These are phyloP conservation scores for Nicotiana rustica DNA, from an alignment of 305 asterid species.

Conservation along the genomic window DNA sequence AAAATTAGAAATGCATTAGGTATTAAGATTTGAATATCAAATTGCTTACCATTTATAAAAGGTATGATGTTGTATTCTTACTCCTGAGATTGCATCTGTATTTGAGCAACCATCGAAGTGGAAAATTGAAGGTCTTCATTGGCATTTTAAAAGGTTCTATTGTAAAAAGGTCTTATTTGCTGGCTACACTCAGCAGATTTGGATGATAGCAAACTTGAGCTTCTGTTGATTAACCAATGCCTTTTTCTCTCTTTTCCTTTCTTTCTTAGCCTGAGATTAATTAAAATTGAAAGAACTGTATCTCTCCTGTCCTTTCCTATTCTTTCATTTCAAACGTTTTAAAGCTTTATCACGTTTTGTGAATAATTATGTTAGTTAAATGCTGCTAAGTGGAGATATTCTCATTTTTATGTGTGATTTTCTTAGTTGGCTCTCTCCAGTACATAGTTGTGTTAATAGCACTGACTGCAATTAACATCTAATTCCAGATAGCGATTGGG, in stretches of 20 bases:
- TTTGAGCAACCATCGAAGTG: background rate
- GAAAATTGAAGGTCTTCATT: background rate
- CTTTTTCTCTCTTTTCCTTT: background rate
- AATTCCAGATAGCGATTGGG: conserved; percentile 62
- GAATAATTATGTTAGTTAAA: background rate
- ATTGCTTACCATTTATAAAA: background rate
- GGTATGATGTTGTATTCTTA: background rate
- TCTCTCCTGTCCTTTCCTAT: background rate
- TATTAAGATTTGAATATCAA: conserved; percentile 22
- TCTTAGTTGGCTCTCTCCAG: conserved; percentile 5
- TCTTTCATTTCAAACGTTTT: background rate
- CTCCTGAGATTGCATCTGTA: background rate
- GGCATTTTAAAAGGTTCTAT: background rate
- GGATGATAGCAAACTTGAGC: conserved; percentile 17
- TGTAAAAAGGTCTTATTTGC: background rate
- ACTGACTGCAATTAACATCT: conserved; percentile 6
- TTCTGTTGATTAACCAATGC: background rate
- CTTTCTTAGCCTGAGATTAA: background rate
- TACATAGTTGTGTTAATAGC: background rate
- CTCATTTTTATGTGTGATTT: background rate
- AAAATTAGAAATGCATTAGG: conserved; percentile 13
- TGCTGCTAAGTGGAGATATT: background rate
- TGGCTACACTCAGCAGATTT: background rate
- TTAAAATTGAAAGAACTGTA: background rate
- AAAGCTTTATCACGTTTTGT: conserved; percentile 1